Percentiles rank a stretch among this genome's conserved stretches.
Conservation (phyloP, 345 rosid genomes). For the Camelina neglecta region DNA sequence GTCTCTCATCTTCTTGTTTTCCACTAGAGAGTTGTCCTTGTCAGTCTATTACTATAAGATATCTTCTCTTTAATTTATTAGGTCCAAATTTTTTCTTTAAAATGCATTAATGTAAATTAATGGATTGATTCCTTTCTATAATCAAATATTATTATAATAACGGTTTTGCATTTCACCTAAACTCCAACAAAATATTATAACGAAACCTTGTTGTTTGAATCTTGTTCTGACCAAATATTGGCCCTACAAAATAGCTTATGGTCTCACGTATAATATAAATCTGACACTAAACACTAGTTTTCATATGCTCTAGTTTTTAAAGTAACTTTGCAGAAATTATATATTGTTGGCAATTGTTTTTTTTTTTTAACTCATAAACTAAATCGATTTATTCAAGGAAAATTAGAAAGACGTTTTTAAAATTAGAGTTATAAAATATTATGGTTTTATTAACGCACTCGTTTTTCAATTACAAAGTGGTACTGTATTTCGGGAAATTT, state of each 20-base stretch:
- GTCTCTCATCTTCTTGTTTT: conserved; percentile 43
- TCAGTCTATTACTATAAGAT: conserved; percentile 45
- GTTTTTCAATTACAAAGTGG: no score
- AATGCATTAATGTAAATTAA: neutral
- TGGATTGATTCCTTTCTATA: conserved; percentile 29
- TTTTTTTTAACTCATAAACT: neutral
- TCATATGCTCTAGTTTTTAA: neutral
- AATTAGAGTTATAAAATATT: neutral
- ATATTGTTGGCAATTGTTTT: neutral
- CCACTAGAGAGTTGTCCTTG: conserved; percentile 41
- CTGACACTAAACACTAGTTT: conserved; percentile 1
- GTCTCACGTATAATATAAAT: conserved; percentile 19
- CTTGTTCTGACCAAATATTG: conserved; percentile 1
- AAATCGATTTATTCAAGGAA: neutral
- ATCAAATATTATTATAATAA: conserved; percentile 26
- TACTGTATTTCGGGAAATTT: no score
- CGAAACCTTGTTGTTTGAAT: neutral
- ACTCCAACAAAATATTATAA: conserved; percentile 32
- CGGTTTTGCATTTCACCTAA: conserved; percentile 37
- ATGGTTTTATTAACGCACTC: neutral
- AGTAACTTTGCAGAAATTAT: neutral
- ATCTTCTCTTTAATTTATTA: conserved; percentile 37
- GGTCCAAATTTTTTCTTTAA: neutral
- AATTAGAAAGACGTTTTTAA: neutral
- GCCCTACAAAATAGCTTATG: conserved; percentile 31